Evolutionary conservation across 2,329 filamentous ascomycete genomes (phyloP), one percentile per base, ranked within the genome.

Genomic region (Coniella lustricola): DNA sequence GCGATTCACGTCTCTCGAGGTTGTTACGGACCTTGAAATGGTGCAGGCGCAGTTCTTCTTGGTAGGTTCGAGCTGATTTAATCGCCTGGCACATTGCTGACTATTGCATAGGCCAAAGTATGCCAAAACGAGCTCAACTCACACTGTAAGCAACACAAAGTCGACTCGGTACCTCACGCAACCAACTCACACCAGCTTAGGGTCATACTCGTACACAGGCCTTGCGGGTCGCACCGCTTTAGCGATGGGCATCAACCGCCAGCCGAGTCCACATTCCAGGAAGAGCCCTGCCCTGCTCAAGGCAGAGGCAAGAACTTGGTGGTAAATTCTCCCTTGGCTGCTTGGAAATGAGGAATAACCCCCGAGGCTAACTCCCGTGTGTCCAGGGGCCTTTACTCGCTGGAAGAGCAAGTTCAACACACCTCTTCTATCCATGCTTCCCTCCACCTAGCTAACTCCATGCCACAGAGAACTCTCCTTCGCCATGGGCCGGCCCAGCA

Each of bases 121-220:
- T 74, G 70, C 51, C 72, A 74, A 49, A 72, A 74, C 43, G 70
- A 74, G 50, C 60, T 75, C 4, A 72, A 73, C 44, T 69, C 69
- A 5, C 69, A 74, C 49, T 60, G 69, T 71, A 42, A 54, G 67
- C 59, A 7, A 13, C 25, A 2, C 22, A 9, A 8, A 17, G 10
- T 40, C 38, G 9, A 25, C 21, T 25, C 18, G 10, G 12, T 31
- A 3, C 14, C 13, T 13, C 13, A 20, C 20, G 3, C 3, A 25
- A 14, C 31, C 16, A 22, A 25, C 21, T 45, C 1, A 46, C 16
- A 8, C 7, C 14, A 37, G 5, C 4, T 17, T 43, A 62, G 62
- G 61, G 53, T 67, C 72, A 3, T 75, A 74, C 46, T 71, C 73
- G 59, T 74, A 73, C 46, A 64, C 73, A 9, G 72, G 72, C 0